Evolutionary conservation across 805 yeast genomes (phyloP), one percentile per base, ranked within the genome.

Genomic region (Candida caryicola): DNA sequence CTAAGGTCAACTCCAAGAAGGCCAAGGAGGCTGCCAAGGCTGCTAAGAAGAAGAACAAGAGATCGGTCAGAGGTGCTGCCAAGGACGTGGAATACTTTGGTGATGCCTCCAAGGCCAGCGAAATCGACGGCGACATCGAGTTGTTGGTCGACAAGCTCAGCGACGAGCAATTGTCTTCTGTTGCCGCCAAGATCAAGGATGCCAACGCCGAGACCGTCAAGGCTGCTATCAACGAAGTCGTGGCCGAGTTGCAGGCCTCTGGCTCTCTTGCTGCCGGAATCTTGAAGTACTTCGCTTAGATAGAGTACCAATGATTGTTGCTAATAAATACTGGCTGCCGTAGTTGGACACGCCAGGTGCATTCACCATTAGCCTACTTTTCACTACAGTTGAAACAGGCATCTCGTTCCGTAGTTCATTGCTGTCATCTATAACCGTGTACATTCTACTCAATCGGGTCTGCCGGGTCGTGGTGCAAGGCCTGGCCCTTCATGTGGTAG

Each of bases 31-130:
- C 91, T 52, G 95, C 95, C 62, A 96, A 93, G 77, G 87, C 85
- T 52, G 96, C 96, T 37, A 90, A 88, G 77, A 93, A 93, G 95
- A 93, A 93, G 85, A 85, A 86, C 73, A 87, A 86, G 82, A 83
- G 95, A 74, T 66, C 81, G 29, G 66, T 93, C 49, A 87, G 98
- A 78, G 66, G 69, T 53, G 73, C 89, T 42, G 87, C 80, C 50
- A 88, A 90, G 74, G 96, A 86, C 31, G 79, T 74, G 52, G 85
- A 74, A 41, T 88, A 87, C 77, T 89, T 88, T 52, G 93, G 93
- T 51, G 88, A 82, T 54, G 84, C 81, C 42, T 77, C 66, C 44
- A 77, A 78, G 45, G 75, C 91, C 34, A 72, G 78, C 43, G 66
- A 69, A 43, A 82, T 85, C 51, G 95, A 85, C 48, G 79, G 79